Evolutionary conservation across 257 asterid genomes (phyloP).

Genomic region (Primulina tabacum): DNA sequence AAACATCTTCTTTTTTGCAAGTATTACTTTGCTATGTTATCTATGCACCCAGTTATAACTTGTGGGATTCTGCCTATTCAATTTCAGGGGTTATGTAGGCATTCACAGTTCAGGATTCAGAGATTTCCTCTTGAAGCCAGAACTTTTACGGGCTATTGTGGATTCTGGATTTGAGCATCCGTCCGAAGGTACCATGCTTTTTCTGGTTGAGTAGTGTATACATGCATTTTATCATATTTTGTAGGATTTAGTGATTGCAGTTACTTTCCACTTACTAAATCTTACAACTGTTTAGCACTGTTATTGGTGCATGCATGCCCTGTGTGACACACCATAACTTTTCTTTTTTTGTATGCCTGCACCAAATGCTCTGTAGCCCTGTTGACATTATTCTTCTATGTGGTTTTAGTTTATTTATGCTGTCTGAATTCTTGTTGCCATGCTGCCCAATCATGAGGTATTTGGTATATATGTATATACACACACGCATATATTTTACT

Average conservation of each 20-base stretch:
- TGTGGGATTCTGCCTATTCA: background rate
- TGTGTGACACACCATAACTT: background rate
- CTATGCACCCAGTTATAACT: background rate
- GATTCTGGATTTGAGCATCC: slow-evolving; percentile 68
- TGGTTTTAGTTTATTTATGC: no score
- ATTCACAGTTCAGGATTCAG: slow-evolving; percentile 59
- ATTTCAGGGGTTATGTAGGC: slow-evolving; percentile 55
- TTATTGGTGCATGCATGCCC: background rate
- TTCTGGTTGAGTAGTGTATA: background rate
- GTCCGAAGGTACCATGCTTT: slow-evolving; percentile 44
- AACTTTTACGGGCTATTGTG: slow-evolving; percentile 39
- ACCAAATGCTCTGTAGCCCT: no score
- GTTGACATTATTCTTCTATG: no score
- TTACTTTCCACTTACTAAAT: background rate
- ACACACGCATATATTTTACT: no score
- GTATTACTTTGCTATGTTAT: background rate
- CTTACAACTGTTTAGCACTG: no score
- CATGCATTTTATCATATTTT: background rate
- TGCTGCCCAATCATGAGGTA: background rate
- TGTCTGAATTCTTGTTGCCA: no score
- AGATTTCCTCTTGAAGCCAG: slow-evolving; percentile 16
- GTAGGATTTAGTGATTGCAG: background rate
- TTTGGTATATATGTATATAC: no score
- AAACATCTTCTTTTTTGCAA: background rate
- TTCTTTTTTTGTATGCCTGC: no score